phyloP scores from a whole-genome alignment of 257 asterid genomes.

The Apocynum venetum region DNA sequence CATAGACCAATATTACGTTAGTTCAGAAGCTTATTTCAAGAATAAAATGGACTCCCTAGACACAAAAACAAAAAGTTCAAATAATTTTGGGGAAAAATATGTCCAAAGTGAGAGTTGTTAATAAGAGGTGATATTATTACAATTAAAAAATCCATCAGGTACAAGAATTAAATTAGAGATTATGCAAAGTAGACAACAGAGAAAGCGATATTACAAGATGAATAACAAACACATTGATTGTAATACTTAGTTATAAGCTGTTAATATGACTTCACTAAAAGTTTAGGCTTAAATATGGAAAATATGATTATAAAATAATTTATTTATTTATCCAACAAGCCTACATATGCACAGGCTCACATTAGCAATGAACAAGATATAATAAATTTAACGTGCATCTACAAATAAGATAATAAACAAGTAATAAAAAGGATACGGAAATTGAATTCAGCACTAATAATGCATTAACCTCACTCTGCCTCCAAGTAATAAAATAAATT shows the following conservation, averaged over 20 bases:
- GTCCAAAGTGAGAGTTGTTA: too few species aligned
- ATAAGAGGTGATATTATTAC: too few species aligned
- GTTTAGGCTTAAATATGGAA: neutral
- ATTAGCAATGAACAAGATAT: neutral
- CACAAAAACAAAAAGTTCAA: neutral
- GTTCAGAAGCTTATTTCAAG: neutral
- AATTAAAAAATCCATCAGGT: too few species aligned
- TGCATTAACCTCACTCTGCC: neutral
- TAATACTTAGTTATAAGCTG: neutral
- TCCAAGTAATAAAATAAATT: too few species aligned
- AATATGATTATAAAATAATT: neutral
- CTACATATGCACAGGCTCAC: neutral
- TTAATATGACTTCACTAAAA: neutral
- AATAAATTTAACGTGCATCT: neutral
- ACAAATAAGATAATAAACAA: neutral
- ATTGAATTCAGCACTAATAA: conserved; percentile 4
- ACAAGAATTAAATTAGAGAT: conserved; percentile 5
- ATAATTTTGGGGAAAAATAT: too few species aligned
- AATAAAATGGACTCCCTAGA: neutral
- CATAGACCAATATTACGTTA: neutral
- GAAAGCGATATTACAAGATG: neutral
- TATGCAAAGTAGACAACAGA: neutral
- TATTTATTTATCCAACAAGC: neutral
- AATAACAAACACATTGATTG: neutral
- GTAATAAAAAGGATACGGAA: neutral